These are phyloP conservation scores for Polymyxa betae DNA, from an alignment of 208 protist species.

Conservation along the genomic window DNA sequence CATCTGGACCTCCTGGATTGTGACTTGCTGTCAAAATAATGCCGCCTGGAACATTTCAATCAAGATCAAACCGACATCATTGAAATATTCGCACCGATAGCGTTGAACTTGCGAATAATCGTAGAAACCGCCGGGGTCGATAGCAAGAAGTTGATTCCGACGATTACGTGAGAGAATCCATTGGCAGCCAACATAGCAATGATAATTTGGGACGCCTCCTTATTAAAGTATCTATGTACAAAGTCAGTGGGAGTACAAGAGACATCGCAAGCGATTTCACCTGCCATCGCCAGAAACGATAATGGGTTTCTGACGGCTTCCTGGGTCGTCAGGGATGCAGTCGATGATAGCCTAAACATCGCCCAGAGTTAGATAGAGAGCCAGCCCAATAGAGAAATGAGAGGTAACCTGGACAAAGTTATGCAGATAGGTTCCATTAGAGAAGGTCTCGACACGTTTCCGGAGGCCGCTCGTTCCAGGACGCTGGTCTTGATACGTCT, in stretches of 20 bases:
- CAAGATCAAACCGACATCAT: not conserved
- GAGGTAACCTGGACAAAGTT: constrained; percentile 92
- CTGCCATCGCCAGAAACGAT: constrained; percentile 94
- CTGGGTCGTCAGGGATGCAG: constrained; percentile 72
- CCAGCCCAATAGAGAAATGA: not conserved
- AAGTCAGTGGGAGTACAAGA: constrained; percentile 1
- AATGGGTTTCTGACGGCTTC: constrained; percentile 73
- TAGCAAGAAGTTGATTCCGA: constrained; percentile 88
- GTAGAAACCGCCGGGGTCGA: constrained; percentile 93
- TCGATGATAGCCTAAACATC: constrained; percentile 81
- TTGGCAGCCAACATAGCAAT: constrained; percentile 88
- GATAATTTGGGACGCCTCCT: constrained; percentile 86
- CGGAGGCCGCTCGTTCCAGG: constrained; percentile 92
- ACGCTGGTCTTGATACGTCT: constrained; percentile 81
- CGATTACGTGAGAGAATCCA: constrained; percentile 77
- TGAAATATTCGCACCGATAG: constrained; percentile 67
- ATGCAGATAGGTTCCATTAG: constrained; percentile 86
- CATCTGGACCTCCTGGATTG: constrained; percentile 93
- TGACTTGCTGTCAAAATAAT: constrained; percentile 96
- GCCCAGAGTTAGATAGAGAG: not conserved
- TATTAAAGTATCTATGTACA: constrained; percentile 18
- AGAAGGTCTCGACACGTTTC: constrained; percentile 89
- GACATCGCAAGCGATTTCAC: not conserved
- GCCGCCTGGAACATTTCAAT: constrained; percentile 75
- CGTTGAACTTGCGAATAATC: constrained; percentile 81